These are phyloP conservation scores for Pseudopithomyces chartarum DNA, from an alignment of 2,329 filamentous ascomycete genomes.

Conservation along the genomic window DNA sequence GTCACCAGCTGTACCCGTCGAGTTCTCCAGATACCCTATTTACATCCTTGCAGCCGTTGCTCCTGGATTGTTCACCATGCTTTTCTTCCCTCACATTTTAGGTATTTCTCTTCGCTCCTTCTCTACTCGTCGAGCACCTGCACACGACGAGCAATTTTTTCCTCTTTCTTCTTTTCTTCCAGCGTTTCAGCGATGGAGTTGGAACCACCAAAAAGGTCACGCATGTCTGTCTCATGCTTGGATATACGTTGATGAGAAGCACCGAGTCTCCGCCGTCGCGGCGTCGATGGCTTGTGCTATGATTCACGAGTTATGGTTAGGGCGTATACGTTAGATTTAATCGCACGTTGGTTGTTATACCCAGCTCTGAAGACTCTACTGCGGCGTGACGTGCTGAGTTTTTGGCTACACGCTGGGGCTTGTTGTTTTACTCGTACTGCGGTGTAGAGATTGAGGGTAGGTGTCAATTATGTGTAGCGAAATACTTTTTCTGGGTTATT, in stretches of 20 bases:
- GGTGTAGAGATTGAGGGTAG: too few species aligned
- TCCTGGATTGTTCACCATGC: background rate
- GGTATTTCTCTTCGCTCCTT: too few species aligned
- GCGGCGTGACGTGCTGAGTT: too few species aligned
- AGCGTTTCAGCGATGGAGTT: slow-evolving; percentile 2
- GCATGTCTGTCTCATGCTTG: background rate
- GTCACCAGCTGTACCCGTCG: background rate
- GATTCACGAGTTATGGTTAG: background rate
- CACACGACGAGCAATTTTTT: too few species aligned
- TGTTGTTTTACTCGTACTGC: too few species aligned
- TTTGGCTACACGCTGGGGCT: background rate
- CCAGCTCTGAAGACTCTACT: too few species aligned
- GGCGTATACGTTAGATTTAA: background rate
- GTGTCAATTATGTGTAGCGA: too few species aligned
- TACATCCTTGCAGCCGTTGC: background rate
- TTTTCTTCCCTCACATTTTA: background rate
- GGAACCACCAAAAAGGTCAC: background rate
- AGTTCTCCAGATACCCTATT: background rate
- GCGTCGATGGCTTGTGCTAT: background rate
- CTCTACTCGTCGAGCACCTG: background rate
- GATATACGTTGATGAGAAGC: background rate
- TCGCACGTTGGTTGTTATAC: too few species aligned
- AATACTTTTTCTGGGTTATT: too few species aligned
- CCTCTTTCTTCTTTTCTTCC: background rate
- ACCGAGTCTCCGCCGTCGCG: background rate